These are phyloP conservation scores for Coniochaeta ligniaria DNA, from an alignment of 2,329 filamentous ascomycete genomes.

Conservation along the genomic window DNA sequence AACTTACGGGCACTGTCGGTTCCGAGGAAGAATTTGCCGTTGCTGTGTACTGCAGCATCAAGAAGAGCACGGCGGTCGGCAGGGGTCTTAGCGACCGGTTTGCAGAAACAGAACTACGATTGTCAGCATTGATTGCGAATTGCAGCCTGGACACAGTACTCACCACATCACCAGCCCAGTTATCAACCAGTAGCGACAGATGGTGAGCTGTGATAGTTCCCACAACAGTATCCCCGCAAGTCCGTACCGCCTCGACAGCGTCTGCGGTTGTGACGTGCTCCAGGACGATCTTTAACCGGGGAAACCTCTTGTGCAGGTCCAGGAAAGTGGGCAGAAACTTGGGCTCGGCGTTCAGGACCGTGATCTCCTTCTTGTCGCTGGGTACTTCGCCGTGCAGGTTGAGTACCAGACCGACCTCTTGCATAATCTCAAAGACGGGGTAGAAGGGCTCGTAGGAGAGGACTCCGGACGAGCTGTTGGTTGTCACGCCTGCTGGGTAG, in stretches of 20 bases:
- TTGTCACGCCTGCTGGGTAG: slow-evolving; percentile 56
- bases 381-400: slow-evolving; percentile 92
- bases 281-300: slow-evolving; percentile 60
- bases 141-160: slow-evolving; percentile 4
- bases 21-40: slow-evolving; percentile 66
- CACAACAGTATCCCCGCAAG: slow-evolving; percentile 69
- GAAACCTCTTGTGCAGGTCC: slow-evolving; percentile 67
- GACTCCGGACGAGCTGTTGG: slow-evolving; percentile 63
- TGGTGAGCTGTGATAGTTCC: slow-evolving; percentile 85
- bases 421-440: slow-evolving; percentile 83
- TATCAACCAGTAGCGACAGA: slow-evolving; percentile 70
- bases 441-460: slow-evolving; percentile 64
- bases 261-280: slow-evolving; percentile 87
- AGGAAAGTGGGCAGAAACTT: slow-evolving; percentile 75
- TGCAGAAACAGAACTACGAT: slow-evolving; percentile 57
- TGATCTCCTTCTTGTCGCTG: slow-evolving; percentile 21
- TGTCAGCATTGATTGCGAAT: neutral
- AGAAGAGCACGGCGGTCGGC: slow-evolving; percentile 67
- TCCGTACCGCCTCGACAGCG: slow-evolving; percentile 68
- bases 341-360: slow-evolving; percentile 62
- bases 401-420: slow-evolving; percentile 59
- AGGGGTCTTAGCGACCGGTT: slow-evolving; percentile 68
- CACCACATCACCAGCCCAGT: slow-evolving; percentile 50
- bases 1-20: slow-evolving; percentile 63
- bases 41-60: slow-evolving; percentile 50